Percentiles rank a stretch among this genome's conserved stretches.
Evolutionary conservation across 2,329 filamentous ascomycete genomes (phyloP).

Genomic region (Epicoccum nigrum): DNA sequence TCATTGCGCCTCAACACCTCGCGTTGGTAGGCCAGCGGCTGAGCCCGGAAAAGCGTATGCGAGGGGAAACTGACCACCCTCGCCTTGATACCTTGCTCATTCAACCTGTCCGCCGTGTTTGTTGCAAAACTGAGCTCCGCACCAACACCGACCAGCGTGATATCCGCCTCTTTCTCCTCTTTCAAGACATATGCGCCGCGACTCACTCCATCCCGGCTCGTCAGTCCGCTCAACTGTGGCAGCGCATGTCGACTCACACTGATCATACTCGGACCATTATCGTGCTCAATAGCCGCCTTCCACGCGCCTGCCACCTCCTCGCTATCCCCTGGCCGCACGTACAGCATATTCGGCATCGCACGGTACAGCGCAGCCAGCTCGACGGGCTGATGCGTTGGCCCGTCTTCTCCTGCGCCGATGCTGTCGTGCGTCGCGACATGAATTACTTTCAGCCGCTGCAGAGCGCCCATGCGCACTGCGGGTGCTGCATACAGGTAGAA

Average conservation of each 20-base stretch:
- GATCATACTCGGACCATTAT: conserved; percentile 54
- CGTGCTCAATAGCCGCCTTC: conserved; percentile 52
- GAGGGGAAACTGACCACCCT: conserved; percentile 59
- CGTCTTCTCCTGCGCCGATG: conserved; percentile 61
- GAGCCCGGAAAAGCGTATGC: conserved; percentile 56
- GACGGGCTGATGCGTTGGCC: conserved; percentile 68
- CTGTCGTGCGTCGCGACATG: conserved; percentile 67
- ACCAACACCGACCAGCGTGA: conserved; percentile 56
- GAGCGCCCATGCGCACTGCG: conserved; percentile 65
- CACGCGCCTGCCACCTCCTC: conserved; percentile 65
- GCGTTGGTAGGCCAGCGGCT: conserved; percentile 54
- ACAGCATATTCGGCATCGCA: conserved; percentile 67
- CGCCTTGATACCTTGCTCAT: conserved; percentile 46
- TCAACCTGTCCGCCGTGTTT: conserved; percentile 44
- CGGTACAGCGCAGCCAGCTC: conserved; percentile 63
- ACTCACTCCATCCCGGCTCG: conserved; percentile 49
- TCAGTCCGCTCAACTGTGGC: conserved; percentile 48
- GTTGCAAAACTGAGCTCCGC: conserved; percentile 55
- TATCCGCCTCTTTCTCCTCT: conserved; percentile 50
- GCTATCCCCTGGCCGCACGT: conserved; percentile 64
- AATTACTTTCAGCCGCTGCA: conserved; percentile 62
- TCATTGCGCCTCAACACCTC: conserved; percentile 52
- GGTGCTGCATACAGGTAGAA: conserved; percentile 66
- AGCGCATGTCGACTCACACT: conserved; percentile 54
- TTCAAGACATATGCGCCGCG: conserved; percentile 57